phyloP scores from a whole-genome alignment of 2,329 filamentous ascomycete species.

The Knufia fluminis region DNA sequence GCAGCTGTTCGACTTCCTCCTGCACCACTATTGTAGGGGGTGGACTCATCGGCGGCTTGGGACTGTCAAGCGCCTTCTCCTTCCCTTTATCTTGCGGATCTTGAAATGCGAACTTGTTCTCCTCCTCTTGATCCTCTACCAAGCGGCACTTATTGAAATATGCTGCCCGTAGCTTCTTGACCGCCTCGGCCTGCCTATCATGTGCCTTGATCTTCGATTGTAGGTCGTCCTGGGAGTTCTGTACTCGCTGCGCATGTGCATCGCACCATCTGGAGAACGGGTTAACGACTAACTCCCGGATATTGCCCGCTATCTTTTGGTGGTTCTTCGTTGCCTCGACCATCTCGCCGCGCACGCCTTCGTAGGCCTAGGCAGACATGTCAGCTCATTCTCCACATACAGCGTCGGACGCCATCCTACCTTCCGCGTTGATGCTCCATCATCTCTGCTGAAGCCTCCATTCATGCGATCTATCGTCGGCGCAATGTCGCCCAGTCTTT shows the following conservation, averaged over 20 bases:
- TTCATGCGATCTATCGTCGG: slow-evolving; percentile 70
- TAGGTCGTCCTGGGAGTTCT: slow-evolving; percentile 90
- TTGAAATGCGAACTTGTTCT: slow-evolving; percentile 96
- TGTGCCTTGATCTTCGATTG: slow-evolving; percentile 85
- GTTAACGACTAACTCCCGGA: slow-evolving; percentile 87
- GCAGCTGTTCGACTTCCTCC: slow-evolving; percentile 63
- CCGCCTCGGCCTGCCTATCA: slow-evolving; percentile 78
- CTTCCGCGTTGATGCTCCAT: slow-evolving; percentile 93
- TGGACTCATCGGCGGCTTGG: slow-evolving; percentile 44
- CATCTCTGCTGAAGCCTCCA: slow-evolving; percentile 80
- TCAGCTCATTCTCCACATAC: not conserved
- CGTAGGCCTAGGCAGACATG: slow-evolving; percentile 69
- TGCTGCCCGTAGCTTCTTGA: slow-evolving; percentile 86
- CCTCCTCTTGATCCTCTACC: slow-evolving; percentile 93
- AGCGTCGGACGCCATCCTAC: slow-evolving; percentile 38
- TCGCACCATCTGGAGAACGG: slow-evolving; percentile 96
- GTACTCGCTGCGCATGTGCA: slow-evolving; percentile 79
- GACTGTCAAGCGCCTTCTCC: slow-evolving; percentile 47
- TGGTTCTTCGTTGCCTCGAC: slow-evolving; percentile 80
- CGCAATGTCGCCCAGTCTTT: slow-evolving; percentile 70
- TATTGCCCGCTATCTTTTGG: slow-evolving; percentile 91
- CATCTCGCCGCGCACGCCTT: slow-evolving; percentile 88
- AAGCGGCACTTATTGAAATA: slow-evolving; percentile 99
- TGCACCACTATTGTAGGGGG: slow-evolving; percentile 73
- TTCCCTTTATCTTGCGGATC: slow-evolving; percentile 51